Conservation (phyloP, 768 basidiomycete species). For the Gymnopilus dilepis region DNA sequence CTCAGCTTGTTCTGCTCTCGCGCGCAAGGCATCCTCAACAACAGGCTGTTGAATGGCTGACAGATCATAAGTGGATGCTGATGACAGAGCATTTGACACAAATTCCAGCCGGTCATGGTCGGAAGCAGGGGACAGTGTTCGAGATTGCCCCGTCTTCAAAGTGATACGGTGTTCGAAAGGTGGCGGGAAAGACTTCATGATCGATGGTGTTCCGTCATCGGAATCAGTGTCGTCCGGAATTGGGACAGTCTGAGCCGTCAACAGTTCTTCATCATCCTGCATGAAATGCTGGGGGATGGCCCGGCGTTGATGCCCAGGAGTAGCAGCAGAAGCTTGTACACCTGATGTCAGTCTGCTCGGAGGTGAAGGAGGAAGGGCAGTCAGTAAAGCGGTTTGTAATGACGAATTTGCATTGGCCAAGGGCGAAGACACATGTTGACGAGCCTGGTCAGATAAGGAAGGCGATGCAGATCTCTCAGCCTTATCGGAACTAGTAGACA, state of each 20-base stretch:
- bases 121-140: constrained; percentile 62
- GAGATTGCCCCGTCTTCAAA: constrained; percentile 43
- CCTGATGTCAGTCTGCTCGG: constrained; percentile 31
- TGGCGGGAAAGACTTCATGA: constrained; percentile 73
- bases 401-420: constrained; percentile 38
- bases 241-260: constrained; percentile 76
- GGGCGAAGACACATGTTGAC: constrained; percentile 57
- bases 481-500: constrained; percentile 40
- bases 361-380: constrained; percentile 44
- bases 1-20: constrained; percentile 91
- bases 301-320: constrained; percentile 45
- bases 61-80: constrained; percentile 50
- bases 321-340: constrained; percentile 37
- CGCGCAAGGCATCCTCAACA: constrained; percentile 85
- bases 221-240: constrained; percentile 77
- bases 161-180: constrained; percentile 60
- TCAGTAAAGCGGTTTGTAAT: constrained; percentile 46
- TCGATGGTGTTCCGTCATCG: constrained; percentile 62
- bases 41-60: constrained; percentile 46
- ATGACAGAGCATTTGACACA: constrained; percentile 66
- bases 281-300: constrained; percentile 47
- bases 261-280: constrained; percentile 62
- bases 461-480: constrained; percentile 42
- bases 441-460: constrained; percentile 43
- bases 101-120: constrained; percentile 52